Percentiles rank a stretch among this genome's conserved stretches.
These are phyloP conservation scores for Takashimella koratensis DNA, from an alignment of 1,284 basidiomycete genomes.

Conservation along the genomic window DNA sequence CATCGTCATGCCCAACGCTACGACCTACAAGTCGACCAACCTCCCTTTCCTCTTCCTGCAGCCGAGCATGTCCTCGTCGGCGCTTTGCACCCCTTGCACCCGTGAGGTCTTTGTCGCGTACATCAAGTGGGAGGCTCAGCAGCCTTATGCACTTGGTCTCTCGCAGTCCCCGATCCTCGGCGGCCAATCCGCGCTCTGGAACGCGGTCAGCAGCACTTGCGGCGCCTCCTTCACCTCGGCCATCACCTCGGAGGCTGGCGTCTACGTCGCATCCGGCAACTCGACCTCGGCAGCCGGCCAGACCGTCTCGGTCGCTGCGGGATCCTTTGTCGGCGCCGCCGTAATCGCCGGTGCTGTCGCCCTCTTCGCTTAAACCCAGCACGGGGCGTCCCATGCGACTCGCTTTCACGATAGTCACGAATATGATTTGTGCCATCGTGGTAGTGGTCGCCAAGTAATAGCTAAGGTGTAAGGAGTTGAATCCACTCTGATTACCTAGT, in stretches of 20 bases:
- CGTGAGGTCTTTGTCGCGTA: conserved; percentile 68
- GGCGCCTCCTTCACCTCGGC: conserved; percentile 44
- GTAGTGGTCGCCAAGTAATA: not conserved
- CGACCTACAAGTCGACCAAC: conserved; percentile 62
- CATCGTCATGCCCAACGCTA: conserved; percentile 60
- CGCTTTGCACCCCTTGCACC: conserved; percentile 77
- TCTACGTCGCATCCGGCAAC: conserved; percentile 21
- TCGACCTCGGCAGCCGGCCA: conserved; percentile 21
- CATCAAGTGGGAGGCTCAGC: conserved; percentile 66
- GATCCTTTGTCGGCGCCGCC: conserved; percentile 15
- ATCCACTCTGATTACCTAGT: too few relatives aligned
- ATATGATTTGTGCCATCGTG: not conserved
- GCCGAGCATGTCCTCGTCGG: conserved; percentile 52
- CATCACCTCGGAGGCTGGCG: conserved; percentile 43
- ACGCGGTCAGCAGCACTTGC: conserved; percentile 55
- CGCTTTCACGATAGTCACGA: not conserved
- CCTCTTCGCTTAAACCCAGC: conserved; percentile 14
- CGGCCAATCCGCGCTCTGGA: conserved; percentile 65
- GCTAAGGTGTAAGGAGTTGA: not conserved
- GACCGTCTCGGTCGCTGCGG: conserved; percentile 11
- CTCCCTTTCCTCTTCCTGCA: conserved; percentile 75
- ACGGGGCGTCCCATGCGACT: not conserved
- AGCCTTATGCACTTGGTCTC: conserved; percentile 71
- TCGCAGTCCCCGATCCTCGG: conserved; percentile 60
- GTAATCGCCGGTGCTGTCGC: conserved; percentile 28